A percentile compares a stretch with the other conserved stretches of the same genome.
Conservation (phyloP, 352 stramenopile species). For the Globisporangium abappressorium region DNA sequence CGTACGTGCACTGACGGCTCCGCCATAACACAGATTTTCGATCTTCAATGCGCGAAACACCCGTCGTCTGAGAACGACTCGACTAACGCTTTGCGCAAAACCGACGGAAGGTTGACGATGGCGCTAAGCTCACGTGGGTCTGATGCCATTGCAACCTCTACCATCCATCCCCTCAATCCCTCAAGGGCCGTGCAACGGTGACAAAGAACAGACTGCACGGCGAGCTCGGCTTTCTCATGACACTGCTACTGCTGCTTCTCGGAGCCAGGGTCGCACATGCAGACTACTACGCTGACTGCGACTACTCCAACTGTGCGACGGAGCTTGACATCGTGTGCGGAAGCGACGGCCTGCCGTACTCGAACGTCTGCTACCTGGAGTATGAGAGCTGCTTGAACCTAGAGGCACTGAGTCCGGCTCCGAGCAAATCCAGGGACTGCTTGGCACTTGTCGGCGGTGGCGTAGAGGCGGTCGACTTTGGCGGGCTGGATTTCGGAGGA, state of each 20-base stretch:
- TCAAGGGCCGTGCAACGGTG: no score
- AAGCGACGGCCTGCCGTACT: conserved; percentile 14
- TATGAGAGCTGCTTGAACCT: conserved; percentile 3
- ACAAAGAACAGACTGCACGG: neutral
- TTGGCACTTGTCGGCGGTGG: neutral
- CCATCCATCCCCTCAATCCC: no score
- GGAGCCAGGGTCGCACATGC: neutral
- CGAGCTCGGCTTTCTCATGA: neutral
- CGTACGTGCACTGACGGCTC: neutral
- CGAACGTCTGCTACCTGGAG: conserved; percentile 16
- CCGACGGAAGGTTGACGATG: no score
- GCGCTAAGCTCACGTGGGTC: neutral
- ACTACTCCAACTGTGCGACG: neutral
- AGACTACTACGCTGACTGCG: neutral
- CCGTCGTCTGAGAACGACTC: neutral
- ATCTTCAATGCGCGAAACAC: neutral
- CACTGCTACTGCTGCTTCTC: neutral
- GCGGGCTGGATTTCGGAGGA: neutral
- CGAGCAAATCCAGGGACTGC: neutral
- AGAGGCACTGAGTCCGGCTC: neutral
- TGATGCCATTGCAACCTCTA: neutral
- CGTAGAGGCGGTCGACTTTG: neutral
- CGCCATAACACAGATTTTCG: neutral
- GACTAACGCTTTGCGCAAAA: neutral
- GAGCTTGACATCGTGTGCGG: conserved; percentile 17